Percentiles rank a stretch among this genome's conserved stretches.
Evolutionary conservation across 805 yeast species (phyloP).

Genomic region (Lachancea waltii): DNA sequence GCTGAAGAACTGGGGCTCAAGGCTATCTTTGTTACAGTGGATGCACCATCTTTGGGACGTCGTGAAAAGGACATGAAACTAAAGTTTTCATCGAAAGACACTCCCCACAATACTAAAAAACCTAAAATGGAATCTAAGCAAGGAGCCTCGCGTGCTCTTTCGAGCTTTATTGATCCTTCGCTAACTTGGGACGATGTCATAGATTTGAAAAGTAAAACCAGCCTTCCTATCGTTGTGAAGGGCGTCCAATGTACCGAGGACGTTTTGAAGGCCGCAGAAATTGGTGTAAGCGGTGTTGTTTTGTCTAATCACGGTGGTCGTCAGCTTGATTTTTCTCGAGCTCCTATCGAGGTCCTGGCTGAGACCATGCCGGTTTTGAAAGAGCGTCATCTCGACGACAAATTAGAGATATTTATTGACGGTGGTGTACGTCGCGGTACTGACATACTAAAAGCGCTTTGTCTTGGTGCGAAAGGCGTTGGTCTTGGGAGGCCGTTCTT

Average conservation of each 20-base stretch:
- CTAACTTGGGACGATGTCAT: slow-evolving; percentile 60
- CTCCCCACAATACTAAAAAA: slow-evolving; percentile 39
- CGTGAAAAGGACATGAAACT: slow-evolving; percentile 82
- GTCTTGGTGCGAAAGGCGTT: slow-evolving; percentile 65
- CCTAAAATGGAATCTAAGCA: slow-evolving; percentile 53
- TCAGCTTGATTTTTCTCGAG: slow-evolving; percentile 75
- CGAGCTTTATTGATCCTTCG: slow-evolving; percentile 74
- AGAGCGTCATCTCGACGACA: slow-evolving; percentile 40
- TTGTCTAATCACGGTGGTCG: slow-evolving; percentile 88
- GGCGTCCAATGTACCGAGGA: slow-evolving; percentile 86
- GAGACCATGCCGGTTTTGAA: slow-evolving; percentile 55
- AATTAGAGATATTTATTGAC: slow-evolving; percentile 54
- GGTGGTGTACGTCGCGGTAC: slow-evolving; percentile 69
- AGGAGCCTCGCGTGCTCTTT: slow-evolving; percentile 84
- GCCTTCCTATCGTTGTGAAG: slow-evolving; percentile 64
- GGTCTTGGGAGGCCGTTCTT: slow-evolving; percentile 65
- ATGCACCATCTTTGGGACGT: slow-evolving; percentile 87
- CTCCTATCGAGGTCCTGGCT: slow-evolving; percentile 68
- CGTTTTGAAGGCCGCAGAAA: slow-evolving; percentile 62
- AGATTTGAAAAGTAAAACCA: slow-evolving; percentile 48
- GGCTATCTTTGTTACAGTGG: slow-evolving; percentile 84
- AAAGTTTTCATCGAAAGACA: slow-evolving; percentile 42
- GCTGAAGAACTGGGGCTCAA: slow-evolving; percentile 71
- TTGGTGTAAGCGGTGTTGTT: slow-evolving; percentile 73
- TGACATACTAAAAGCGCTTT: slow-evolving; percentile 58